phyloP scores from a whole-genome alignment of 176 grass and related monocot species.

The Rhynchospora tenuis region DNA sequence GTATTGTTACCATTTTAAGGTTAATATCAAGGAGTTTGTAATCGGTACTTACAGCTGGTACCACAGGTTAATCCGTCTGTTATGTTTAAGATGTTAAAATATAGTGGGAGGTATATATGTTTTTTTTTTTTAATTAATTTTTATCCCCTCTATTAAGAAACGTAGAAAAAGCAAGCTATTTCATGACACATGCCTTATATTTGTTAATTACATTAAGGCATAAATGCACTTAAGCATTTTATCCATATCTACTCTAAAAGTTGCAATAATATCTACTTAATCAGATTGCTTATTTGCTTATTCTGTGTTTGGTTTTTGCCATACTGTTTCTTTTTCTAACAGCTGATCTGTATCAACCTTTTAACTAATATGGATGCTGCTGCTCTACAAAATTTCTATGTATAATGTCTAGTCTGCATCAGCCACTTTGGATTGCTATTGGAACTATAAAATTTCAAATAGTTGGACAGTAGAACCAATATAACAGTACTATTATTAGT shows the following conservation, averaged over 20 bases:
- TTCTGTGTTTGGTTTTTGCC: not conserved
- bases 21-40: not conserved
- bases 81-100: not conserved
- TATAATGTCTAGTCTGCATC: not conserved
- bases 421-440: not conserved
- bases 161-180: not conserved
- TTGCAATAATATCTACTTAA: not conserved
- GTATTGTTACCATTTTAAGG: not conserved
- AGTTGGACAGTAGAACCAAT: not conserved
- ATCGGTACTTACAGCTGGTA: not conserved
- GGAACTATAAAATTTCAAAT: not conserved
- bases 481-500: not conserved
- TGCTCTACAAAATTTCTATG: not conserved
- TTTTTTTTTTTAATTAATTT: not conserved
- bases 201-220: not conserved
- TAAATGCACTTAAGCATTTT: not conserved
- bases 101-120: not conserved
- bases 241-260: not conserved
- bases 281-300: not conserved
- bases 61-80: not conserved
- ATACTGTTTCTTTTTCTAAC: not conserved
- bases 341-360: not conserved
- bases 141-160: not conserved
- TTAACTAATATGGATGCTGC: not conserved
- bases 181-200: not conserved